Base-by-base conservation (phyloP, 169 alveolate species). In the Cryptosporidium parvum region DNA sequence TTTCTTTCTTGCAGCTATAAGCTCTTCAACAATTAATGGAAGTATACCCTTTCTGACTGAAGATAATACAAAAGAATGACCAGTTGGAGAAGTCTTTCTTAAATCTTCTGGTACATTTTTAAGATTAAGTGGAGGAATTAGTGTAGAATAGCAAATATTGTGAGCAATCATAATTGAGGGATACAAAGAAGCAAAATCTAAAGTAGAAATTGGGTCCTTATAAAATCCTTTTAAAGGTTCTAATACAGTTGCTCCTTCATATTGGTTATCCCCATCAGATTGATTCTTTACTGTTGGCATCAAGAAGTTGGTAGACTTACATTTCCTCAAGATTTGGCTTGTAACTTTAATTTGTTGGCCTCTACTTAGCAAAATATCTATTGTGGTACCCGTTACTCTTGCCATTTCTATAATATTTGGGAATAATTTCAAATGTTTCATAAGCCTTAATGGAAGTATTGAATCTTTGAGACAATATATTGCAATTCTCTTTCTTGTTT, bases 141-240 rank as follows among this genome's bases (percentile, higher is more conserved):
- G 91, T 4, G 99, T 98, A 68, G 99, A 95, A 93, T 98, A 98
- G 93, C 99, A 99, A 68, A 99, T 93, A 91, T 98, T 99, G 93
- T 98, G 99, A 18, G 99, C 99, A 91, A 98, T 99, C 99, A 99
- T 99, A 91, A 99, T 98, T 21, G 99, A 97, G 26, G 99, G 99
- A 93, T 99, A 99, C 73, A 99, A 96, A 48, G 99, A 98, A 33
- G 99, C 99, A 92, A 98, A 99, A 93, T 99, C 99, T 56, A 99
- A 94, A 23, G 99, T 98, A 2, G 99, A 99, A 45, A 99, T 97
- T 21, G 99, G 99, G 85, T 93, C 93, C n/a, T 95, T 95, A 91
- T 99, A 98, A 92, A 96, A 99, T 2, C 98, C 99, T 84, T 93
- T 95, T 42, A 70, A 92, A 12, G 99, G 99, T 71, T 95, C 98